Evolutionary conservation across 1,139 yeast genomes (phyloP).

Genomic region (Eremothecium gossypii): DNA sequence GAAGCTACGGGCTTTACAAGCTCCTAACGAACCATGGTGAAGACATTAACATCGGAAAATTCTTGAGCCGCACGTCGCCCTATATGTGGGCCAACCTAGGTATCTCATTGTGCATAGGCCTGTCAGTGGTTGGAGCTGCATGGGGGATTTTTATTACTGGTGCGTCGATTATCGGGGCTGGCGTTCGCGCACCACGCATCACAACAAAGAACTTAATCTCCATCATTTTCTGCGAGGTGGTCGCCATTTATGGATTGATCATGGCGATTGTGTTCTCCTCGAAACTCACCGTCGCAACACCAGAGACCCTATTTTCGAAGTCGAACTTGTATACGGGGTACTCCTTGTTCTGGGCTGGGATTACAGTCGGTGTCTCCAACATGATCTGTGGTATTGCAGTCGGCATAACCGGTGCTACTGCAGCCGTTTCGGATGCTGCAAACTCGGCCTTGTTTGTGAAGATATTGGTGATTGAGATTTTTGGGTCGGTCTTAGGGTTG

Average conservation of each 20-base stretch:
- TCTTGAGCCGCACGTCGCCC: slow-evolving; percentile 79
- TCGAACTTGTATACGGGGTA: slow-evolving; percentile 89
- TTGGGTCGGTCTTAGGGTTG: slow-evolving; percentile 91
- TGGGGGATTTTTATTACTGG: slow-evolving; percentile 99
- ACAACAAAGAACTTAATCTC: slow-evolving; percentile 95
- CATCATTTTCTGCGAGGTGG: slow-evolving; percentile 98
- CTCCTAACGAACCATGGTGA: slow-evolving; percentile 90
- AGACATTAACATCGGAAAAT: slow-evolving; percentile 80
- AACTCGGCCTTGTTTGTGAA: slow-evolving; percentile 91
- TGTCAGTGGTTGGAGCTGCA: slow-evolving; percentile 95
- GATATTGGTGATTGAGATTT: slow-evolving; percentile 92
- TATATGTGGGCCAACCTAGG: slow-evolving; percentile 97
- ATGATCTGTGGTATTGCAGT: slow-evolving; percentile 96
- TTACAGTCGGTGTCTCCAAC: slow-evolving; percentile 90
- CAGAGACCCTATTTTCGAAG: slow-evolving; percentile 54
- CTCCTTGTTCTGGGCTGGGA: slow-evolving; percentile 96
- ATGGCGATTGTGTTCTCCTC: slow-evolving; percentile 97
- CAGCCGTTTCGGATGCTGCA: slow-evolving; percentile 97
- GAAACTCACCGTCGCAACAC: slow-evolving; percentile 68
- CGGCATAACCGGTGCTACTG: slow-evolving; percentile 96
- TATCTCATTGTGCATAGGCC: slow-evolving; percentile 85
- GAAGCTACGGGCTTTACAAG: slow-evolving; percentile 42
- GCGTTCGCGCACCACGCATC: slow-evolving; percentile 94
- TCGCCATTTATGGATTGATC: slow-evolving; percentile 94
- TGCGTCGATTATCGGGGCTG: slow-evolving; percentile 91